Evolutionary conservation across 2,329 filamentous ascomycete species (phyloP).

Genomic region (Apiospora rasikravindrae): DNA sequence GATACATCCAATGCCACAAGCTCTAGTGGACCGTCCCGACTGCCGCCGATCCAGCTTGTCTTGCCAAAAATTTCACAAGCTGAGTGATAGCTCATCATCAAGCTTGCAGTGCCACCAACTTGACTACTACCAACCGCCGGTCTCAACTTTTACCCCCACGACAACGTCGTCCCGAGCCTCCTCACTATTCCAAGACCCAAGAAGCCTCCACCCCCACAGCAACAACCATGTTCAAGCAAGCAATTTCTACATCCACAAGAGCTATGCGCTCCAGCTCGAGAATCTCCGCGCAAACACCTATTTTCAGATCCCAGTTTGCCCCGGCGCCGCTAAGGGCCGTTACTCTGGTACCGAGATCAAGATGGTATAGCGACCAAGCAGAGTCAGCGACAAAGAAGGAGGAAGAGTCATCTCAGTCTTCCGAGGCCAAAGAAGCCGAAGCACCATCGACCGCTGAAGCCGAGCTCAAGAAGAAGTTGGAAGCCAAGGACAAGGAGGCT

Average conservation of each 20-base stretch:
- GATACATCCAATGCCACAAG: neutral
- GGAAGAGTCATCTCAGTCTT: constrained; percentile 37
- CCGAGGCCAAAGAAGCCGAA: constrained; percentile 40
- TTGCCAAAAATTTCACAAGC: constrained; percentile 7
- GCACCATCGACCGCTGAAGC: constrained; percentile 50
- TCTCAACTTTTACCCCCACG: neutral
- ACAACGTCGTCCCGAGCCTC: neutral
- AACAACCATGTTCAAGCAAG: constrained; percentile 38
- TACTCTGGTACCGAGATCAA: constrained; percentile 30
- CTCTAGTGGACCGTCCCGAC: constrained; percentile 2
- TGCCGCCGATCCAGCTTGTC: neutral
- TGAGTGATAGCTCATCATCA: neutral
- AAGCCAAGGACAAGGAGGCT: constrained; percentile 74
- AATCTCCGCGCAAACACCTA: constrained; percentile 55
- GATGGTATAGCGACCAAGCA: constrained; percentile 46
- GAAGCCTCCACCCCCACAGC: neutral
- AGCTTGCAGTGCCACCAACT: neutral
- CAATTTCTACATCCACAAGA: constrained; percentile 36
- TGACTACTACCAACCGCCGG: neutral
- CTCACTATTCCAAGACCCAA: neutral
- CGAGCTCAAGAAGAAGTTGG: constrained; percentile 67
- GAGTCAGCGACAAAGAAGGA: constrained; percentile 49
- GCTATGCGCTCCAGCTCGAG: constrained; percentile 36
- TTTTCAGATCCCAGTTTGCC: constrained; percentile 51
- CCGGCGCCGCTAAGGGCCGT: constrained; percentile 42